These are phyloP conservation scores for Phytopythium ostracodes DNA, from an alignment of 352 stramenopile species.

Conservation along the genomic window DNA sequence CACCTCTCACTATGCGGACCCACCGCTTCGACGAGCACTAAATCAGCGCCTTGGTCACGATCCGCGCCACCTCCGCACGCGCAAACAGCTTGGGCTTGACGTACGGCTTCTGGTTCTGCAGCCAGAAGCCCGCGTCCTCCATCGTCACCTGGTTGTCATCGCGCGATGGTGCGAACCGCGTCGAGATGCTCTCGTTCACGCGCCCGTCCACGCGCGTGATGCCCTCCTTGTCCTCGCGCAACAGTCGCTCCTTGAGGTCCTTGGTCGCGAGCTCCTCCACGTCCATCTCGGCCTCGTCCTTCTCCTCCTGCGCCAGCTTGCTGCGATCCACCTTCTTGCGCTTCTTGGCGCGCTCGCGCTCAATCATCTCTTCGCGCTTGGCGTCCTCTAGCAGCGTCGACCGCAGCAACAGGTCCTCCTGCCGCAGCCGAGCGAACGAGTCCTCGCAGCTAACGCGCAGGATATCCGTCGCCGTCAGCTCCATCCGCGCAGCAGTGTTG, in stretches of 20 bases:
- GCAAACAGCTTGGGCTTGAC: conserved; percentile 82
- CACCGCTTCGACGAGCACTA: conserved; percentile 19
- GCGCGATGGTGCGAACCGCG: conserved; percentile 37
- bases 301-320: conserved; percentile 74
- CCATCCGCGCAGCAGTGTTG: conserved; percentile 17
- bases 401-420: conserved; percentile 62
- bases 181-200: conserved; percentile 77
- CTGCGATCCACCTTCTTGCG: conserved; percentile 83
- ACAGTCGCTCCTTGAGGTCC: conserved; percentile 75
- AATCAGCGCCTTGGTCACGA: conserved; percentile 76
- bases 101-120: conserved; percentile 83
- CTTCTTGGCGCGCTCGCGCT: conserved; percentile 82
- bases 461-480: conserved; percentile 77
- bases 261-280: conserved; percentile 78
- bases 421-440: conserved; percentile 57
- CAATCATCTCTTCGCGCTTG: conserved; percentile 64
- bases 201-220: conserved; percentile 68
- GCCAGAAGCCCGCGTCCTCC: conserved; percentile 78
- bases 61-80: conserved; percentile 69
- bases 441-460: conserved; percentile 83
- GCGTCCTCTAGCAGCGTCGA: conserved; percentile 69
- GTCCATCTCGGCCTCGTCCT: conserved; percentile 85
- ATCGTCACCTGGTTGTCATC: conserved; percentile 76
- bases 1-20: background rate
- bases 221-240: conserved; percentile 74